These are phyloP conservation scores for Megacollybia marginata DNA, from an alignment of 768 basidiomycete species.

Conservation along the genomic window DNA sequence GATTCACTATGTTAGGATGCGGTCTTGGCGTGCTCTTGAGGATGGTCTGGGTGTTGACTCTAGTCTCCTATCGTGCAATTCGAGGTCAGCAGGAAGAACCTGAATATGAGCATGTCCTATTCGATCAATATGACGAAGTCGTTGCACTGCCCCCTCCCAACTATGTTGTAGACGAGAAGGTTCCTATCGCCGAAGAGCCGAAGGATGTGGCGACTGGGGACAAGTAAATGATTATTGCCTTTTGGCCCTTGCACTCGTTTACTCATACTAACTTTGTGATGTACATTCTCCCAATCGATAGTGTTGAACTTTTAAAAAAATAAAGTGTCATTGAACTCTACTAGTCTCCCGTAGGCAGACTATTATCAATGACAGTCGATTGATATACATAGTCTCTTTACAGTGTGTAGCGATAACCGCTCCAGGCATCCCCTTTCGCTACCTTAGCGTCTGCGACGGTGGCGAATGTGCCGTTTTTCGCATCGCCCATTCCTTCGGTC, in stretches of 20 bases:
- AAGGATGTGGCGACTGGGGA: too few relatives aligned
- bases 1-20: conserved; percentile 42
- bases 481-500: conserved; percentile 24
- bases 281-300: background rate
- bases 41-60: conserved; percentile 69
- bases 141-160: background rate
- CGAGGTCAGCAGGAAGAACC: background rate
- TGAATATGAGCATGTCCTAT: background rate
- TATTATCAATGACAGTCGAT: too few relatives aligned
- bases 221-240: too few relatives aligned
- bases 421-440: conserved; percentile 70
- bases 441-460: conserved; percentile 58
- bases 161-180: background rate
- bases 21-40: conserved; percentile 77
- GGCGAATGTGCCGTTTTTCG: conserved; percentile 49
- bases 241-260: background rate
- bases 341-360: too few relatives aligned
- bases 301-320: background rate
- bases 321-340: background rate
- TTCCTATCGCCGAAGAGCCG: too few relatives aligned
- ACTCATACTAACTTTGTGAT: background rate
- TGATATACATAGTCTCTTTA: too few relatives aligned
- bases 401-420: conserved; percentile 64
- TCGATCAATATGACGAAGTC: background rate
- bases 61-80: conserved; percentile 50